A percentile compares a stretch with the other conserved stretches of the same genome.
Evolutionary conservation across 2,329 filamentous ascomycete genomes (phyloP).

Genomic region (Metarhizium guizhouense): DNA sequence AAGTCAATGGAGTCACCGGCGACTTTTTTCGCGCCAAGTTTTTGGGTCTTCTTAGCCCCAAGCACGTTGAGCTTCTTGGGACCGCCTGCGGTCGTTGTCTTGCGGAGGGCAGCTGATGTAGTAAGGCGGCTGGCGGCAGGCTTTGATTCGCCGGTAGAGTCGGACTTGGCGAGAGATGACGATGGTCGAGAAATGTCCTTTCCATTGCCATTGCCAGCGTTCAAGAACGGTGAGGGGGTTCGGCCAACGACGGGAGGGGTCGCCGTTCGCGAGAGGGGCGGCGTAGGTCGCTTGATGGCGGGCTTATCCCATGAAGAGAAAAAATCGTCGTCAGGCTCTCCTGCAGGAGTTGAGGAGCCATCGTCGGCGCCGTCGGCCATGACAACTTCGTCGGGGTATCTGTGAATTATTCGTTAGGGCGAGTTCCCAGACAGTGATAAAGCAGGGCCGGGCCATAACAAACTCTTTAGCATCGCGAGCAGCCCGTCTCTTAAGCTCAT

Average conservation of each 20-base stretch:
- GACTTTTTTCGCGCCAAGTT: constrained; percentile 91
- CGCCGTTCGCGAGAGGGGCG: constrained; percentile 79
- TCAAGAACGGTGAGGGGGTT: constrained; percentile 85
- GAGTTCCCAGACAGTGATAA: not conserved
- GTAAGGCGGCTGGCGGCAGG: constrained; percentile 64
- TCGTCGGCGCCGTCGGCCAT: constrained; percentile 68
- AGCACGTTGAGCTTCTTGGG: constrained; percentile 80
- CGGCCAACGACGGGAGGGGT: constrained; percentile 77
- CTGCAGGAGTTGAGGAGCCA: constrained; percentile 66
- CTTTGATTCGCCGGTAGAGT: constrained; percentile 42
- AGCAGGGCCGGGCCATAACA: constrained; percentile 19
- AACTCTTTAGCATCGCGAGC: constrained; percentile 79
- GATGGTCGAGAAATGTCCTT: constrained; percentile 69
- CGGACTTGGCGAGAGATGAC: constrained; percentile 66
- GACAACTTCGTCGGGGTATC: constrained; percentile 76
- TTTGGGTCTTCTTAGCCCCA: constrained; percentile 73
- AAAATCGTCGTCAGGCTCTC: constrained; percentile 88
- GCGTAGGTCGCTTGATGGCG: constrained; percentile 89
- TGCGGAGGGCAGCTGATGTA: constrained; percentile 74
- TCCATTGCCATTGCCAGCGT: constrained; percentile 50
- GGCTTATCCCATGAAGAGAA: constrained; percentile 99
- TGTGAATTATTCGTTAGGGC: constrained; percentile 28
- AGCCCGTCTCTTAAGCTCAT: constrained; percentile 81
- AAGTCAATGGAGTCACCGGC: constrained; percentile 79
- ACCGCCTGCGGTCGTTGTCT: constrained; percentile 53